Evolutionary conservation across 129 eudicot species (phyloP).

Genomic region (Chrysanthemum seticuspe): DNA sequence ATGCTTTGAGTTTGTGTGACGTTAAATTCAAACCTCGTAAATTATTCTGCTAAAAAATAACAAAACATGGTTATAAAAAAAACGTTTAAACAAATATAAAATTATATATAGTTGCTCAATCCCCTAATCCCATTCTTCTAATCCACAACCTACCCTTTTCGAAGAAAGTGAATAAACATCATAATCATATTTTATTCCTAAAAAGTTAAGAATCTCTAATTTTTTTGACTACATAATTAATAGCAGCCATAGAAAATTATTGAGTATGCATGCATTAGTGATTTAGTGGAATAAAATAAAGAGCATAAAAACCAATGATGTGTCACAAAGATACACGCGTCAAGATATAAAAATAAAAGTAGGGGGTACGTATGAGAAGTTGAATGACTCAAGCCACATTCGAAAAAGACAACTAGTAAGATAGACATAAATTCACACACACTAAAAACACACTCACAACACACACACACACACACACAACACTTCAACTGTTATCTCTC

Average conservation of each 20-base stretch:
- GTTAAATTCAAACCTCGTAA: no score
- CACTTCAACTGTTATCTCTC: slow-evolving; percentile 1
- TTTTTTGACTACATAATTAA: no score
- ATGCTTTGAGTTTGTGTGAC: no score
- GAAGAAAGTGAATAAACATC: no score
- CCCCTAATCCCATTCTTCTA: no score
- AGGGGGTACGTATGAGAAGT: slow-evolving; percentile 22
- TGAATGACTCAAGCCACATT: slow-evolving; percentile 28
- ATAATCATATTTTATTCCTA: no score
- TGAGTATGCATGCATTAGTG: slow-evolving; percentile 13
- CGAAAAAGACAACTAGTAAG: slow-evolving; percentile 30
- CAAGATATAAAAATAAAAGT: slow-evolving; percentile 17
- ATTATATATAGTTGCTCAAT: no score
- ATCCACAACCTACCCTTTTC: no score
- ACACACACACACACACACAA: neutral
- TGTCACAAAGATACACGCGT: slow-evolving; percentile 39
- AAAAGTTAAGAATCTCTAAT: no score
- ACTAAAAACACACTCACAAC: neutral
- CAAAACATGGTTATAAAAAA: no score
- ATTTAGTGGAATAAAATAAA: neutral
- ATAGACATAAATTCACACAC: neutral
- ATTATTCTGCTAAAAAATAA: no score
- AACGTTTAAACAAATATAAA: no score
- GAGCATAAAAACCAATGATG: slow-evolving; percentile 13
- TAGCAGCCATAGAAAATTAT: neutral